Conservation (phyloP, 345 rosid species). For the Excoecaria cochinchinensis region DNA sequence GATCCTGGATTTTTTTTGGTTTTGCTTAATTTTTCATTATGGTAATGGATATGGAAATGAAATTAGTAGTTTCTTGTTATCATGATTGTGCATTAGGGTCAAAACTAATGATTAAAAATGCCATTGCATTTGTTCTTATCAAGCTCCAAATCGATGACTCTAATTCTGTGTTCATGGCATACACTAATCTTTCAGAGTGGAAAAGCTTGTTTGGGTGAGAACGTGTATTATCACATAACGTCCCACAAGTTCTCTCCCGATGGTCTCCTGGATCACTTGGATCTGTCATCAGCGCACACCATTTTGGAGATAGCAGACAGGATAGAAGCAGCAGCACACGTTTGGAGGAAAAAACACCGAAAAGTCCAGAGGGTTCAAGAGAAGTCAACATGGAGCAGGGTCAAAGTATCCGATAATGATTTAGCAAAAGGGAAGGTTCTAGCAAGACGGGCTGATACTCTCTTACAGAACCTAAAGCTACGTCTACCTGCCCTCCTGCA, state of each 20-base stretch:
- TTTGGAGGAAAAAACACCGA: constrained; percentile 23
- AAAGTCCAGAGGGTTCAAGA: background rate
- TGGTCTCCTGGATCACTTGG: constrained; percentile 33
- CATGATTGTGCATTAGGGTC: no score
- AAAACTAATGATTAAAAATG: no score
- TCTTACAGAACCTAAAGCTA: constrained; percentile 17
- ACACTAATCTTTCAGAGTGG: constrained; percentile 32
- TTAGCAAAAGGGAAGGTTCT: constrained; percentile 15
- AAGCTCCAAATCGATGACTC: no score
- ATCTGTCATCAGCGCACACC: constrained; percentile 22
- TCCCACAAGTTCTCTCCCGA: constrained; percentile 36
- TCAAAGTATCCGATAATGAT: constrained; percentile 16
- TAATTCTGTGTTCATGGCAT: background rate
- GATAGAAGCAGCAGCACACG: constrained; percentile 25
- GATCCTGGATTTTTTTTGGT: no score
- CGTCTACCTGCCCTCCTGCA: constrained; percentile 31
- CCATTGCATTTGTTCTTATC: no score
- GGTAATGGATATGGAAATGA: no score
- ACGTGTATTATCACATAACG: constrained; percentile 32
- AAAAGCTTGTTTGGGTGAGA: constrained; percentile 38
- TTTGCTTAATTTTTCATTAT: no score
- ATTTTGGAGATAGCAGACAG: constrained; percentile 25
- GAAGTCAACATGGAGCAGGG: constrained; percentile 21
- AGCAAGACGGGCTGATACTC: constrained; percentile 24
- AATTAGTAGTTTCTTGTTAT: no score